phyloP scores from a whole-genome alignment of 163 green algal genomes.

The Chloromonas sp. region DNA sequence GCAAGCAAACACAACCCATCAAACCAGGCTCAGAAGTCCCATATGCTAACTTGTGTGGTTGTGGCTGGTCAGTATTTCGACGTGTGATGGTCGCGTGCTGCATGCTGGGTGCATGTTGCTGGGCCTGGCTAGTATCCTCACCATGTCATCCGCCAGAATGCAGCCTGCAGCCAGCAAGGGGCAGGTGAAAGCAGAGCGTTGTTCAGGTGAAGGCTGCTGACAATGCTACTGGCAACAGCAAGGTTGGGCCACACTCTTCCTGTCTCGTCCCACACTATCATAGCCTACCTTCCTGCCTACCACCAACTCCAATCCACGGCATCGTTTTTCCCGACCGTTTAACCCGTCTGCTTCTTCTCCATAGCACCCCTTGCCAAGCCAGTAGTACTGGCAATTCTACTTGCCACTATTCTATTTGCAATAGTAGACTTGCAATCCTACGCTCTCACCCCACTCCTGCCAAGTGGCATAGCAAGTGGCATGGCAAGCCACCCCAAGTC shows the following conservation, averaged over 20 bases:
- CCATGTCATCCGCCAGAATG: conserved; percentile 98
- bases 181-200: background rate
- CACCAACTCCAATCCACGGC: no score
- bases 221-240: background rate
- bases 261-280: background rate
- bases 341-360: no score
- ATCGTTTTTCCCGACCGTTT: no score
- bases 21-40: background rate
- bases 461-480: background rate
- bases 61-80: no score
- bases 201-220: background rate
- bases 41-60: no score
- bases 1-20: background rate
- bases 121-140: background rate
- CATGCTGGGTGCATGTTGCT: no score
- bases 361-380: no score
- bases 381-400: no score
- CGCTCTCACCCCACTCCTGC: background rate
- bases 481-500: background rate
- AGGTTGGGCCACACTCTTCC: background rate
- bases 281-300: no score
- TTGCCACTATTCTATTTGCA: no score
- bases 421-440: no score
- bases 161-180: conserved; percentile 56
- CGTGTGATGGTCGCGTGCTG: no score